Conservation (phyloP, 768 basidiomycete species). For the Mycena haematopus region DNA sequence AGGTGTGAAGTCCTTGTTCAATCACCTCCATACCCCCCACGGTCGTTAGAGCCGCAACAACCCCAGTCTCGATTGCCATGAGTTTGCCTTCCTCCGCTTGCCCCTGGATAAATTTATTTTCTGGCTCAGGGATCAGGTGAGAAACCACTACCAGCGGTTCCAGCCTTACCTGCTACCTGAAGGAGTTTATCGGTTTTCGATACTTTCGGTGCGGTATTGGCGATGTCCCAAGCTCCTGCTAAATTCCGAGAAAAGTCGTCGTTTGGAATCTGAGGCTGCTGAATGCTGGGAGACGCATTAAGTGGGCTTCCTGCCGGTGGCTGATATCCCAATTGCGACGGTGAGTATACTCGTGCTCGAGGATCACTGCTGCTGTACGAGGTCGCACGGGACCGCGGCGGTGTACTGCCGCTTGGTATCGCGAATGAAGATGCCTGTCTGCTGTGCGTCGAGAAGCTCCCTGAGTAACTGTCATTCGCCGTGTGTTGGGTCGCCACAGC, state of each 20-base stretch:
- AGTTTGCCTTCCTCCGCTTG: conserved; percentile 17
- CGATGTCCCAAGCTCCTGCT: conserved; percentile 26
- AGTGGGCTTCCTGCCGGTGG: neutral
- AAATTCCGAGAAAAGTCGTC: conserved; percentile 25
- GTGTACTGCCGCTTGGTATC: conserved; percentile 11
- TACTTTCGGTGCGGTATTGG: conserved; percentile 26
- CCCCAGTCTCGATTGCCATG: conserved; percentile 22
- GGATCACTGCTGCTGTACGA: conserved; percentile 16
- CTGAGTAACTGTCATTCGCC: neutral
- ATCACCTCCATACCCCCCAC: conserved; percentile 28
- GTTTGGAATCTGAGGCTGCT: conserved; percentile 14
- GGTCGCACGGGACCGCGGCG: conserved; percentile 20
- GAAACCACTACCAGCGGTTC: neutral
- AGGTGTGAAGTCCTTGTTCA: conserved; percentile 30
- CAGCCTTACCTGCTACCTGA: conserved; percentile 17
- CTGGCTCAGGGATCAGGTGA: neutral
- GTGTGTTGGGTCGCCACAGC: neutral
- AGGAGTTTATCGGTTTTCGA: conserved; percentile 25
- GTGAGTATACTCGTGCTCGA: conserved; percentile 15
- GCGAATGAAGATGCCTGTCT: conserved; percentile 20
- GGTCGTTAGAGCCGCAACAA: conserved; percentile 12
- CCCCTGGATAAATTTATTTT: conserved; percentile 18
- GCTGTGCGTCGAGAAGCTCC: conserved; percentile 5
- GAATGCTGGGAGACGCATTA: conserved; percentile 7
- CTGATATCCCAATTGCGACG: conserved; percentile 18